Evolutionary conservation across 2,329 filamentous ascomycete genomes (phyloP).

Genomic region (Neurospora sp.): DNA sequence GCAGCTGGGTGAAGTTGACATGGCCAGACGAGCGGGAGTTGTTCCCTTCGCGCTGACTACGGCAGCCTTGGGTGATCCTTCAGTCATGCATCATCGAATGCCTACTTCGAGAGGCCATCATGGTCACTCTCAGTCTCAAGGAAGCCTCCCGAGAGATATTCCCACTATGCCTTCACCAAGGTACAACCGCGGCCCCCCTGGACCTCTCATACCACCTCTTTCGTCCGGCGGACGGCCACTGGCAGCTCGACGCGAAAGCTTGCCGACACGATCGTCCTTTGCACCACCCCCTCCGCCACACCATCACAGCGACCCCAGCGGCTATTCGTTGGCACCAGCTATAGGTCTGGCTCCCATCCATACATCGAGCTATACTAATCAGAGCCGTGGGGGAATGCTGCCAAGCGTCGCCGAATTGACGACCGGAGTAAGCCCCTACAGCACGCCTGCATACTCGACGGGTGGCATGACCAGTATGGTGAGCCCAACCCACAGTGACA

Average conservation of each 20-base stretch:
- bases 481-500: constrained; percentile 28
- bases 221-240: constrained; percentile 27
- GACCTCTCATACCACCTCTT: constrained; percentile 17
- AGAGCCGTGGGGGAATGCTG: constrained; percentile 29
- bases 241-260: constrained; percentile 32
- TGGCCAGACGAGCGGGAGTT: constrained; percentile 85
- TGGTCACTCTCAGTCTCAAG: constrained; percentile 39
- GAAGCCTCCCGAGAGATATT: constrained; percentile 33
- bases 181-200: constrained; percentile 28
- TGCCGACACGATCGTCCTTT: constrained; percentile 21
- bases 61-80: constrained; percentile 27
- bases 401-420: constrained; percentile 55
- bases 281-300: constrained; percentile 24
- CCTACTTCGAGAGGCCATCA: constrained; percentile 28
- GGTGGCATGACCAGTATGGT: constrained; percentile 25
- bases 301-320: constrained; percentile 21
- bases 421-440: constrained; percentile 52
- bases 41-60: constrained; percentile 66
- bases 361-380: constrained; percentile 15
- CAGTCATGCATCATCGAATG: constrained; percentile 24
- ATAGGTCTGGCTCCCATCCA: constrained; percentile 45
- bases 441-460: constrained; percentile 44
- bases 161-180: constrained; percentile 31
- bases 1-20: constrained; percentile 87
- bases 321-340: constrained; percentile 20